Evolutionary conservation across 257 asterid genomes (phyloP).

Genomic region (Solanum pennellii): DNA sequence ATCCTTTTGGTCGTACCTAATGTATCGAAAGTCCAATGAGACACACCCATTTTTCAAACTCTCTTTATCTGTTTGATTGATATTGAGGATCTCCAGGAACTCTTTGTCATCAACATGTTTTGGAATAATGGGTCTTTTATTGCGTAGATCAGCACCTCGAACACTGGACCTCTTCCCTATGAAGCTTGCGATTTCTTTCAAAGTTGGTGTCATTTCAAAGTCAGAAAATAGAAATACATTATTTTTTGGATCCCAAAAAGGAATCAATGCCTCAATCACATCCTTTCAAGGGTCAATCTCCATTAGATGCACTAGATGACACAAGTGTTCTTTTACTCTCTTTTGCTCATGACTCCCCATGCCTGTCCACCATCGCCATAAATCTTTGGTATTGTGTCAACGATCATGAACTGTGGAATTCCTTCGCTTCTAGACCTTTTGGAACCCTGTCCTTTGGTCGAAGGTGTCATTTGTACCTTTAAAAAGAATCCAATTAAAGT

Average conservation of each 20-base stretch:
- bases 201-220: not conserved
- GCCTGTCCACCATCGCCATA: accelerated
- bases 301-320: not conserved
- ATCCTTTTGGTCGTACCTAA: not conserved
- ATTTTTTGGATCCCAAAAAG: not conserved
- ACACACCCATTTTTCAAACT: too few species aligned
- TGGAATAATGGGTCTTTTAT: not conserved
- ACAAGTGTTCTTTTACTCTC: too few species aligned
- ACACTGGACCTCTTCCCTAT: not conserved
- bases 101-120: not conserved
- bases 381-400: not conserved
- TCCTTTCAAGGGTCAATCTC: not conserved
- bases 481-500: too few species aligned
- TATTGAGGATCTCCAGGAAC: not conserved
- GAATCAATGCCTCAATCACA: not conserved
- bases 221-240: too few species aligned
- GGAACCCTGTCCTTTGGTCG: not conserved
- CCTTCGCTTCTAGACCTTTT: not conserved
- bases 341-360: not conserved
- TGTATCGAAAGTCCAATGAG: not conserved
- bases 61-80: not conserved
- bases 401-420: too few species aligned
- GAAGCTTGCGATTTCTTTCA: not conserved
- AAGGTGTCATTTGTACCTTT: not conserved
- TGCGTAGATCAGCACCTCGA: not conserved